Base-by-base conservation (phyloP, 2,329 filamentous ascomycete species). In the Trichoderma hamatum region DNA sequence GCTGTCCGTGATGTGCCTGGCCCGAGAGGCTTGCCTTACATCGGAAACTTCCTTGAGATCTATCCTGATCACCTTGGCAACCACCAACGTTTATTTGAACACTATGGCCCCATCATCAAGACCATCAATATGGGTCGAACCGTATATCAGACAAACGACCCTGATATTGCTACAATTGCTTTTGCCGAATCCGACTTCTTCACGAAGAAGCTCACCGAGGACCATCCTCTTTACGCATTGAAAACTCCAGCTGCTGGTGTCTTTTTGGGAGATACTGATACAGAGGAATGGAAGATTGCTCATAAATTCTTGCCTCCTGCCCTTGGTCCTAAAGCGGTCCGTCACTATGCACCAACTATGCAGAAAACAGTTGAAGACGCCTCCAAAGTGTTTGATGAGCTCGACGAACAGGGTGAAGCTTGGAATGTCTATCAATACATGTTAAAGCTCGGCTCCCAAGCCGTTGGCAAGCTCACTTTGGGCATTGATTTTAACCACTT, bases 301-400 rank as follows among this genome's bases (percentile, higher is more conserved):
- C 88, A 90, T 79, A 90, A 90, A 74, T 90, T 89, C 75, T 72
- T 90, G 0, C 86, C 88, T 0, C 87, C 88, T 0, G 84, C 86
- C 0, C 78, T 90, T 13, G 83, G 83, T 0, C 87, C 87, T 36
- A 88, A 87, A 73, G 88, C 88, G 0, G 86, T 90, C 5, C 80
- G 84, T 0, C 88, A 89, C 72, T 89, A 90, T 70, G 82, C 85
- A 0, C 86, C 87, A 0, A 83, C 81, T 0, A 89, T 90, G 86
- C 86, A 89, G 71, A 75, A 80, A 58, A 84, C 83, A 0, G 81
- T 86, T 2, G 82, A 87, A 71, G 78, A 83, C 21, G 76, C 84
- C 0, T 88, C 84, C 73, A 79, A 78, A 6, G 82, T 84, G 1
- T 84, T 85, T 36, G 83, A 85, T 69, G 79, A 82, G 60, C 78